Evolutionary conservation across 2,329 filamentous ascomycete species (phyloP).

Genomic region (Alternaria atra): DNA sequence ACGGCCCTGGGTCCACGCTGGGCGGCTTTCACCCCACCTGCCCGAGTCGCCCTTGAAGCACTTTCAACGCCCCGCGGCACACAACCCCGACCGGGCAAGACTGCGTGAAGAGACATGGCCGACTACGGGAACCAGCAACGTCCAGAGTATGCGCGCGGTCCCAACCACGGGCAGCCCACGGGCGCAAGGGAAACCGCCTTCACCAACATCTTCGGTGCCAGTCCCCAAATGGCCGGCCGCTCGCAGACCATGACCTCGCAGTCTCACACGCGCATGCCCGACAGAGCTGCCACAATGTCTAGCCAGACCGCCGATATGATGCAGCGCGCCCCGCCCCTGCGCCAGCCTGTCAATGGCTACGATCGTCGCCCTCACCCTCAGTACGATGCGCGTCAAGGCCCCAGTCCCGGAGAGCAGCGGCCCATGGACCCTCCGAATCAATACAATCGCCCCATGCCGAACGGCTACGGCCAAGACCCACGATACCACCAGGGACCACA

Average conservation of each 20-base stretch:
- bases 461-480: slow-evolving; percentile 51
- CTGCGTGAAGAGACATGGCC: slow-evolving; percentile 60
- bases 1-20: slow-evolving; percentile 12
- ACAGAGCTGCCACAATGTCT: slow-evolving; percentile 77
- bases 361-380: slow-evolving; percentile 45
- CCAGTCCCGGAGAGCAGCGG: slow-evolving; percentile 39
- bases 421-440: slow-evolving; percentile 37
- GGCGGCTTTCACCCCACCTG: slow-evolving; percentile 15
- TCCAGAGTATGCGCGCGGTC: slow-evolving; percentile 64
- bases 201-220: slow-evolving; percentile 93
- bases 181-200: slow-evolving; percentile 91
- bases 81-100: slow-evolving; percentile 19
- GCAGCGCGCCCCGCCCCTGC: slow-evolving; percentile 71
- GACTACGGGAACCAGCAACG: slow-evolving; percentile 71
- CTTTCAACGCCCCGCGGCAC: slow-evolving; percentile 16
- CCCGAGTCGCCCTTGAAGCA: slow-evolving; percentile 12
- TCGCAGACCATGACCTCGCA: slow-evolving; percentile 96
- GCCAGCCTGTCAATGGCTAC: slow-evolving; percentile 57
- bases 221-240: slow-evolving; percentile 76
- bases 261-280: slow-evolving; percentile 67
- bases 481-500: slow-evolving; percentile 47
- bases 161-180: slow-evolving; percentile 62
- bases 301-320: slow-evolving; percentile 60
- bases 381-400: slow-evolving; percentile 39
- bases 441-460: slow-evolving; percentile 46